Percentiles rank a stretch among this genome's conserved stretches.
These are phyloP conservation scores for Toxoplasma gondii DNA, from an alignment of 169 alveolate genomes.

Conservation along the genomic window DNA sequence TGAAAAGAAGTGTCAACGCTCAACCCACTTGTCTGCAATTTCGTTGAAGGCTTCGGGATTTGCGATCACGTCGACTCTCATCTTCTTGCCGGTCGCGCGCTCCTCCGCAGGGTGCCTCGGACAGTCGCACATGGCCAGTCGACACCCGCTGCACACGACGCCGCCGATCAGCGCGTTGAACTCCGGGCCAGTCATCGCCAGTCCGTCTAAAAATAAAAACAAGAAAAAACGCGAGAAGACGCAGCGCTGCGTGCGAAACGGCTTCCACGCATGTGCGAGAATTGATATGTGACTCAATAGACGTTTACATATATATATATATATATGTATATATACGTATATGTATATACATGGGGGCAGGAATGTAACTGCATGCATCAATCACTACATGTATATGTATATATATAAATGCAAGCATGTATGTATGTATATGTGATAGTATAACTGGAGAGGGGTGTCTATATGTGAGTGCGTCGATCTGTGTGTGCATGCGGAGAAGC, in stretches of 20 bases:
- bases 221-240: neutral
- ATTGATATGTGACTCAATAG: neutral
- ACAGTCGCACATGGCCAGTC: slow-evolving; percentile 59
- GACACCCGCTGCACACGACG: slow-evolving; percentile 51
- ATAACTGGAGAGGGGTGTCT: neutral
- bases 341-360: neutral
- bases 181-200: slow-evolving; percentile 68
- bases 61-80: slow-evolving; percentile 78
- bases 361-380: neutral
- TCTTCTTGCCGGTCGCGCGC: slow-evolving; percentile 63
- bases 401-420: neutral
- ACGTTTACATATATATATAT: neutral
- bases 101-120: slow-evolving; percentile 52
- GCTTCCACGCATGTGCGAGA: neutral
- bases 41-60: slow-evolving; percentile 78
- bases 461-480: neutral
- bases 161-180: slow-evolving; percentile 57
- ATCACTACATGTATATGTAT: neutral
- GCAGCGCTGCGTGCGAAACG: neutral
- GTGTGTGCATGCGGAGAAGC: neutral
- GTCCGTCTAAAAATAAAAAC: slow-evolving; percentile 28
- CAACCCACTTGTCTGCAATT: slow-evolving; percentile 58
- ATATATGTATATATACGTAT: neutral
- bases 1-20: no score
- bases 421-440: neutral